These are phyloP conservation scores for Exophiala mesophila DNA, from an alignment of 2,329 filamentous ascomycete genomes.

Conservation along the genomic window DNA sequence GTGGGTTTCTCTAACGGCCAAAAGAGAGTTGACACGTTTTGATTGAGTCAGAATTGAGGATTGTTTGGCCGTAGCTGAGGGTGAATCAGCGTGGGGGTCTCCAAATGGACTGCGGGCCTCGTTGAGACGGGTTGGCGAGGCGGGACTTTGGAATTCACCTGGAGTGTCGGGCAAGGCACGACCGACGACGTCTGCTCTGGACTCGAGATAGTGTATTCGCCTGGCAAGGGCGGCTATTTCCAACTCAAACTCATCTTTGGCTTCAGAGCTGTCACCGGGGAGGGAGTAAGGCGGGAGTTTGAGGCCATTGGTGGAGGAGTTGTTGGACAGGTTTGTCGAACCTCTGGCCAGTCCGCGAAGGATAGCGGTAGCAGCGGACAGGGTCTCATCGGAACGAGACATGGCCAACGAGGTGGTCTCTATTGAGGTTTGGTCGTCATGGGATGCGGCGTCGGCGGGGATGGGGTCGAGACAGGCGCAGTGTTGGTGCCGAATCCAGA, in stretches of 20 bases:
- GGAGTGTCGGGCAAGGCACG: slow-evolving; percentile 72
- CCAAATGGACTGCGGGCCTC: slow-evolving; percentile 31
- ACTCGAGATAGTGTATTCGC: slow-evolving; percentile 77
- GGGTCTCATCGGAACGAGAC: slow-evolving; percentile 44
- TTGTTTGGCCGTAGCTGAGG: slow-evolving; percentile 32
- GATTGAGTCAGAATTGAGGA: slow-evolving; percentile 29
- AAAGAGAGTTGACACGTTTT: slow-evolving; percentile 34
- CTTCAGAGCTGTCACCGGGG: slow-evolving; percentile 68
- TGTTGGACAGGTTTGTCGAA: slow-evolving; percentile 34
- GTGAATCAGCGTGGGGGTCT: slow-evolving; percentile 30
- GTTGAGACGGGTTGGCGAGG: slow-evolving; percentile 57
- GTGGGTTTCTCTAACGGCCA: slow-evolving; percentile 32
- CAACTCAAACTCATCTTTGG: slow-evolving; percentile 73
- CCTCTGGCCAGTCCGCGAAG: slow-evolving; percentile 43
- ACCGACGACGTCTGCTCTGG: slow-evolving; percentile 60
- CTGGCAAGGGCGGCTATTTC: slow-evolving; percentile 75
- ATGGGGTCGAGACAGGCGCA: slow-evolving; percentile 13
- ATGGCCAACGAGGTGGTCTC: slow-evolving; percentile 30
- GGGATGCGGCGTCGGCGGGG: slow-evolving; percentile 6
- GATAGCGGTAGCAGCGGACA: slow-evolving; percentile 43
- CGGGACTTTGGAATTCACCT: slow-evolving; percentile 58
- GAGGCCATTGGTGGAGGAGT: slow-evolving; percentile 45
- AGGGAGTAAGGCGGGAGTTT: slow-evolving; percentile 58
- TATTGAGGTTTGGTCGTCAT: slow-evolving; percentile 21
- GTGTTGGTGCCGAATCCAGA: slow-evolving; percentile 14